Evolutionary conservation across 2,329 filamentous ascomycete species (phyloP).

Genomic region (Colletotrichum chrysophilum): DNA sequence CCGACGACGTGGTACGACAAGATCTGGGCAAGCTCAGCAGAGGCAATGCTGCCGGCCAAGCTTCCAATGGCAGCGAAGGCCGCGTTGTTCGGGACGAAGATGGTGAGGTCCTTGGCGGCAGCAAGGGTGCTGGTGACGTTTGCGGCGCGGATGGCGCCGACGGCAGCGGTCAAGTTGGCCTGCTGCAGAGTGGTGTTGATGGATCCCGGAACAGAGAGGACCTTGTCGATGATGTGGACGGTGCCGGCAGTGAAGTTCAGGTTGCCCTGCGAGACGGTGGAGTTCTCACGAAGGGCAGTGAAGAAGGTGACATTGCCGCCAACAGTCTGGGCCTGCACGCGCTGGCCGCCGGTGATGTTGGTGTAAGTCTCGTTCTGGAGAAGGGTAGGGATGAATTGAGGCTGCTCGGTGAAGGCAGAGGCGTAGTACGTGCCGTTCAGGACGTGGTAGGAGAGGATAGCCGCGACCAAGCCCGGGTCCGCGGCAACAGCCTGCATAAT

Average conservation of each 20-base stretch:
- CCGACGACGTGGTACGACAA: conserved; percentile 70
- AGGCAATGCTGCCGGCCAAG: conserved; percentile 50
- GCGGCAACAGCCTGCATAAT: conserved; percentile 20
- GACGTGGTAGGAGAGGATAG: conserved; percentile 62
- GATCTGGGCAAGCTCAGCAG: conserved; percentile 53
- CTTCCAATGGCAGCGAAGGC: conserved; percentile 65
- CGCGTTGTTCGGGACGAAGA: conserved; percentile 68
- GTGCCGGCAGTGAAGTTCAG: conserved; percentile 59
- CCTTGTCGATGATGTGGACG: conserved; percentile 57
- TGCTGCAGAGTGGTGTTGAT: conserved; percentile 44
- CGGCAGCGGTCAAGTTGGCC: conserved; percentile 49
- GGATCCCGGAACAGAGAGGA: conserved; percentile 50
- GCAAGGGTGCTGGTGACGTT: conserved; percentile 47
- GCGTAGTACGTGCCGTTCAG: conserved; percentile 52
- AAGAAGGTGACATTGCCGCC: conserved; percentile 52
- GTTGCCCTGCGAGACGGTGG: conserved; percentile 54
- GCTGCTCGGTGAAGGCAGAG: conserved; percentile 28
- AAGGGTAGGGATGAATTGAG: conserved; percentile 42
- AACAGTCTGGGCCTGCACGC: conserved; percentile 49
- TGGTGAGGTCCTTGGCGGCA: conserved; percentile 55
- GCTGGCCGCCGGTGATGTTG: conserved; percentile 66
- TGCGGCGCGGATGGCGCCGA: conserved; percentile 49
- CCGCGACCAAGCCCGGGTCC: conserved; percentile 29
- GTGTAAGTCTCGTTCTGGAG: conserved; percentile 56
- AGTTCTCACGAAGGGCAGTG: conserved; percentile 55